Evolutionary conservation across 495 filamentous ascomycete genomes (phyloP).

Genomic region (Pyrenula massariospora): DNA sequence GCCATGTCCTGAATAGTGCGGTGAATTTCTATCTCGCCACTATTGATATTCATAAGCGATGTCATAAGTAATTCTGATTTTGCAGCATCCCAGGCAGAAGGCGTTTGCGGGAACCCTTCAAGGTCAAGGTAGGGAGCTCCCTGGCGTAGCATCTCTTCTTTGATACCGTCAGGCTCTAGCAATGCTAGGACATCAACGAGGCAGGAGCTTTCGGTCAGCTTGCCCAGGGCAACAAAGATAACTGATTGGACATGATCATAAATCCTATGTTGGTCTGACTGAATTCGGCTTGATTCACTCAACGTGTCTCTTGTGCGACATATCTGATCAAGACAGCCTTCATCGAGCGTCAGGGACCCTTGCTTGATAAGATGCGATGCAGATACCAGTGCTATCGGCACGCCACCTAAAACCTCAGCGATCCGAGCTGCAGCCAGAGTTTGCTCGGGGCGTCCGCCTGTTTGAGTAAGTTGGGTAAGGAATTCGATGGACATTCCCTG

Average conservation of each 20-base stretch:
- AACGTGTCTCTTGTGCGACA: constrained; percentile 8
- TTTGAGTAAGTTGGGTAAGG: not conserved
- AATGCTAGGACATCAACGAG: constrained; percentile 21
- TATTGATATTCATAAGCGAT: constrained; percentile 8
- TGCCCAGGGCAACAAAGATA: constrained; percentile 2
- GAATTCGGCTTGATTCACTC: not conserved
- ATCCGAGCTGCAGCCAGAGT: constrained; percentile 1
- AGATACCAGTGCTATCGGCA: constrained; percentile 18
- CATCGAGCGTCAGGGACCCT: constrained; percentile 24
- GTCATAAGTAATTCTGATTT: constrained; percentile 8
- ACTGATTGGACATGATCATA: constrained; percentile 26
- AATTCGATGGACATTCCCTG: not conserved
- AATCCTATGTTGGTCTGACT: constrained; percentile 11
- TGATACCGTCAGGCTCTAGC: constrained; percentile 21
- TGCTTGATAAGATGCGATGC: not conserved
- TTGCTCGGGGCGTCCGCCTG: not conserved
- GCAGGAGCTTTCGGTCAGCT: constrained; percentile 8
- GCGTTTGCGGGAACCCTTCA: constrained; percentile 1
- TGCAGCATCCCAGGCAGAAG: constrained; percentile 4
- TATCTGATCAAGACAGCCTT: constrained; percentile 15
- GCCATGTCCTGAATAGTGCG: constrained; percentile 13
- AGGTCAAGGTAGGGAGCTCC: not conserved
- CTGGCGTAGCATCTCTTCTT: constrained; percentile 14
- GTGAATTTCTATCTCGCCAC: constrained; percentile 7
- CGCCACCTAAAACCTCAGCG: constrained; percentile 15